These are phyloP conservation scores for Solanum dulcamara DNA, from an alignment of 257 asterid genomes.

Conservation along the genomic window DNA sequence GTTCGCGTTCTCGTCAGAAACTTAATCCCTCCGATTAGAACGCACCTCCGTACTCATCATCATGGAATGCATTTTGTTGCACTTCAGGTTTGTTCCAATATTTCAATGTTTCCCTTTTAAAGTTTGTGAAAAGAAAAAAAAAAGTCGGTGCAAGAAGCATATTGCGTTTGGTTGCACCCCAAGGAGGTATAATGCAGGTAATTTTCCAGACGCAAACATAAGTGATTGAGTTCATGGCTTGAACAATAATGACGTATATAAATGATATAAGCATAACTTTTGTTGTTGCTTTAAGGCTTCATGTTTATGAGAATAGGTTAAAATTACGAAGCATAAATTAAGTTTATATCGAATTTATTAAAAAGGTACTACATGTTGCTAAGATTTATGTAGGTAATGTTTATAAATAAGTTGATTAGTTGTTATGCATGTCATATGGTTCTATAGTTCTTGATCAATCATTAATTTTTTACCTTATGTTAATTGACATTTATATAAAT, in stretches of 20 bases:
- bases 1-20: slow-evolving; percentile 80
- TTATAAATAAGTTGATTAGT: background rate
- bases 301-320: background rate
- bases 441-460: background rate
- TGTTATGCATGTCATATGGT: background rate
- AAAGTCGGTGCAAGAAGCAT: background rate
- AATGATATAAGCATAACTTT: no score
- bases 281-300: no score
- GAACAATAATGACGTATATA: no score
- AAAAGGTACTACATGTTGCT: background rate
- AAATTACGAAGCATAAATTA: background rate
- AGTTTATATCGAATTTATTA: no score
- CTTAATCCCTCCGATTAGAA: slow-evolving; percentile 48
- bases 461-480: background rate
- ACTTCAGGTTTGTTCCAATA: slow-evolving; percentile 45
- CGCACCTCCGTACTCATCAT: slow-evolving; percentile 11
- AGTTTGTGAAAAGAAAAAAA: no score
- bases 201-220: no score
- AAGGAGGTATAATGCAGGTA: background rate
- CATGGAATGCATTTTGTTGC: slow-evolving; percentile 81
- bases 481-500: background rate
- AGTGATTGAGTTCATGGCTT: background rate
- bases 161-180: no score
- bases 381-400: background rate
- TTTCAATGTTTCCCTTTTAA: background rate